These are phyloP conservation scores for Aureobasidium sp. DNA, from an alignment of 2,329 filamentous ascomycete genomes.

Conservation along the genomic window DNA sequence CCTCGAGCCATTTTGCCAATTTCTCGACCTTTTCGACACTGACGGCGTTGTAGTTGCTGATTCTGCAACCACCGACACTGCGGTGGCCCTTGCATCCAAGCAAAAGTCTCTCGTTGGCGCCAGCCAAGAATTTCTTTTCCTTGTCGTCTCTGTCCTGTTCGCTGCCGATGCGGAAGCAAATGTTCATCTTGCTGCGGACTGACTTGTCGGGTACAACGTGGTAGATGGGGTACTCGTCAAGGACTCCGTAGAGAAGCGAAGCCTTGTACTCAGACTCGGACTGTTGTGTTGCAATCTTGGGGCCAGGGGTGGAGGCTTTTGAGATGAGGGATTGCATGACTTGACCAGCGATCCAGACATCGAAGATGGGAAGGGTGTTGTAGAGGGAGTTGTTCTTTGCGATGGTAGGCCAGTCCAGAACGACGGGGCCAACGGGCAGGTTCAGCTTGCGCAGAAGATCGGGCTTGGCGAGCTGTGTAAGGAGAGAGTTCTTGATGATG, in stretches of 20 bases:
- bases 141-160: conserved; percentile 53
- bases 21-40: conserved; percentile 60
- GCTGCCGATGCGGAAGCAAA: conserved; percentile 74
- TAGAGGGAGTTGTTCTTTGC: conserved; percentile 93
- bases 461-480: conserved; percentile 61
- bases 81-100: conserved; percentile 84
- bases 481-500: conserved; percentile 72
- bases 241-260: conserved; percentile 62
- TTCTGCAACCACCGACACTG: conserved; percentile 76
- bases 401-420: conserved; percentile 76
- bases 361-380: conserved; percentile 93
- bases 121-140: conserved; percentile 74
- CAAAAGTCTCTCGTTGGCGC: conserved; percentile 60
- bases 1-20: conserved; percentile 58
- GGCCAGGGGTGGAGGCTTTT: conserved; percentile 40
- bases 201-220: conserved; percentile 67
- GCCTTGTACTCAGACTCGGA: conserved; percentile 68
- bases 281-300: conserved; percentile 71
- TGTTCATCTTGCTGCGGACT: conserved; percentile 84
- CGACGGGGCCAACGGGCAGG: conserved; percentile 69
- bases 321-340: conserved; percentile 71
- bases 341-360: conserved; percentile 83
- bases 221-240: conserved; percentile 74
- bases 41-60: conserved; percentile 85
- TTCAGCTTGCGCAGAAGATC: conserved; percentile 65